phyloP scores from a whole-genome alignment of 148 eudicot genomes.

The Rhododendron simsii region DNA sequence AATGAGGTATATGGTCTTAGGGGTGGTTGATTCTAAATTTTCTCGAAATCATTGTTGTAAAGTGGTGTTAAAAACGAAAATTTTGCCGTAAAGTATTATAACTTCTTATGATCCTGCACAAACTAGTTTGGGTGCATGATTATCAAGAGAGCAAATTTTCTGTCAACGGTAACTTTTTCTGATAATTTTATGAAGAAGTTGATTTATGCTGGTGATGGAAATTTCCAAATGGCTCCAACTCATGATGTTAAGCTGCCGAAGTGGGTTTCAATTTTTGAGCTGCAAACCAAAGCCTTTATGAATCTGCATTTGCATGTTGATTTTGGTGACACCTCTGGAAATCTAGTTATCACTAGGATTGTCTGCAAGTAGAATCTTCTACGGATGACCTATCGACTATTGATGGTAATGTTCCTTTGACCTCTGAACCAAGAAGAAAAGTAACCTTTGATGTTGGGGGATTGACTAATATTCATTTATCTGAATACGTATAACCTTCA shows the following conservation, averaged over 20 bases:
- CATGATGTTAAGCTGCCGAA: background rate
- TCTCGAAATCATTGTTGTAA: background rate
- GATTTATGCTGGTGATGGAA: background rate
- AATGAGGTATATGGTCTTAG: background rate
- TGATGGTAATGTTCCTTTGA: background rate
- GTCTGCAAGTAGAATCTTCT: background rate
- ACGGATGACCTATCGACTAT: too few species aligned
- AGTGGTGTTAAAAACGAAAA: background rate
- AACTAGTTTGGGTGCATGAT: background rate
- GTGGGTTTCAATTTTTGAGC: background rate
- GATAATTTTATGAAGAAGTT: background rate
- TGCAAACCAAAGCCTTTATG: background rate
- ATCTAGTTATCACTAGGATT: background rate
- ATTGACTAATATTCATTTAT: background rate
- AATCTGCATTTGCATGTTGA: background rate
- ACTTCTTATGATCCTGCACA: background rate
- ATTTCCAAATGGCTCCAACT: background rate
- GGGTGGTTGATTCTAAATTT: background rate
- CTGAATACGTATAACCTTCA: background rate
- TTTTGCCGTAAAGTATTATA: background rate
- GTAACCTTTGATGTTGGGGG: too few species aligned
- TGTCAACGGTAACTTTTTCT: background rate
- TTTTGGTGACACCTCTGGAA: background rate
- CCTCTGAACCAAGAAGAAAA: background rate
- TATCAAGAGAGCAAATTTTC: background rate